Conservation (phyloP, 331 rosid genomes). For the Phaseolus coccineus region DNA sequence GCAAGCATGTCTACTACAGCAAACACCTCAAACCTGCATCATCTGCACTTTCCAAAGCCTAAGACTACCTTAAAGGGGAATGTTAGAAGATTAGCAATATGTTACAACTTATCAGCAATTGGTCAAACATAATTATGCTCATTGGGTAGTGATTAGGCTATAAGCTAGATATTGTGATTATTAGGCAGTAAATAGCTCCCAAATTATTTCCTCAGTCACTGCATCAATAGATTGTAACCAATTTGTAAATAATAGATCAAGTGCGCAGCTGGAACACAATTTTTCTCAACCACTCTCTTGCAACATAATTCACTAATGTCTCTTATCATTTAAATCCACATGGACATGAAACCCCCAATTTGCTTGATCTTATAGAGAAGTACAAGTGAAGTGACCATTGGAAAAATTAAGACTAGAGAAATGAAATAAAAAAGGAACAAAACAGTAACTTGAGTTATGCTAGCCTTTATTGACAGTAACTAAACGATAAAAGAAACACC, state of each 20-base stretch:
- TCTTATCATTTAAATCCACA: not conserved
- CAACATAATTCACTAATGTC: not conserved
- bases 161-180: slow-evolving; percentile 14
- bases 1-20: not conserved
- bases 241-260: not conserved
- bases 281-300: slow-evolving; percentile 4
- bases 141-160: not conserved
- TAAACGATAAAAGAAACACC: not conserved
- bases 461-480: slow-evolving; percentile 13
- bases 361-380: slow-evolving; percentile 11
- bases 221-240: not conserved
- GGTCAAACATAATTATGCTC: not conserved
- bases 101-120: slow-evolving; percentile 2
- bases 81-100: not conserved
- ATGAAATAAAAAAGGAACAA: not conserved
- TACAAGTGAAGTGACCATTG: slow-evolving; percentile 4
- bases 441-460: slow-evolving; percentile 23
- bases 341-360: slow-evolving; percentile 1
- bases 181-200: not conserved
- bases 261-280: not conserved
- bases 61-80: not conserved
- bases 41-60: slow-evolving; percentile 3
- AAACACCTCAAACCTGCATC: not conserved
- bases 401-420: not conserved
- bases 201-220: not conserved